Base-by-base conservation (phyloP, 805 yeast species). In the Jamesozyma hellenica region DNA sequence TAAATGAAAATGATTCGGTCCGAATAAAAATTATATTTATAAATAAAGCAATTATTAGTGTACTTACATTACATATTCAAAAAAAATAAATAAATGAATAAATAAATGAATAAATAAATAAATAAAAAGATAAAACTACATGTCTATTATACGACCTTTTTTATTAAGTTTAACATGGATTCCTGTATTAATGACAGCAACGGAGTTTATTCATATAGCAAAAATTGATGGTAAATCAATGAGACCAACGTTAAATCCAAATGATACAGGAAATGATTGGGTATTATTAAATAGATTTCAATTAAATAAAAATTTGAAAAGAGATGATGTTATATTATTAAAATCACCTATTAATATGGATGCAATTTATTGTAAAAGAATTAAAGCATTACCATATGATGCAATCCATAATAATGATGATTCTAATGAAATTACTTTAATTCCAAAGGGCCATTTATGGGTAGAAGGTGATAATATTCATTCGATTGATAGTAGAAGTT, bases 381-480 rank as follows among this genome's bases (percentile, higher is more conserved):
- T 90, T 4, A 73, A 81, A 43, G 96, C 82, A 0, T 50, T 75
- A 1, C 85, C 75, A 40, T 90, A 92, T 18, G 94, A 87, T 48
- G 53, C 66, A 4, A 15, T 38, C 14, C 19, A 17, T 16, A 18
- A 17, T 14, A 28, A 38, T 15, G 3, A 21, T 19, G 28, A 21
- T 18, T 4, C 11, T n/a, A 16, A 16, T 14, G 28, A 32, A 6
- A 19, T 5, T 71, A 77, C 53, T 64, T 68, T 2, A 33, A 78
- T 90, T 2, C 96, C 96, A 2, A 62, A 82, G 40, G 80, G 77
- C 51, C 96, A 90, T 55, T 50, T 85, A 6, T 90, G 96, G 96
- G 87, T 87, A 0, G 96, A 90, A 58, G 97, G 97, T 6, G 97
- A 90, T 58, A 87, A 85, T 55, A 60, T 74, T 13, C 90, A 81